phyloP scores from a whole-genome alignment of 768 basidiomycete species.

The Agrocybe praecox region DNA sequence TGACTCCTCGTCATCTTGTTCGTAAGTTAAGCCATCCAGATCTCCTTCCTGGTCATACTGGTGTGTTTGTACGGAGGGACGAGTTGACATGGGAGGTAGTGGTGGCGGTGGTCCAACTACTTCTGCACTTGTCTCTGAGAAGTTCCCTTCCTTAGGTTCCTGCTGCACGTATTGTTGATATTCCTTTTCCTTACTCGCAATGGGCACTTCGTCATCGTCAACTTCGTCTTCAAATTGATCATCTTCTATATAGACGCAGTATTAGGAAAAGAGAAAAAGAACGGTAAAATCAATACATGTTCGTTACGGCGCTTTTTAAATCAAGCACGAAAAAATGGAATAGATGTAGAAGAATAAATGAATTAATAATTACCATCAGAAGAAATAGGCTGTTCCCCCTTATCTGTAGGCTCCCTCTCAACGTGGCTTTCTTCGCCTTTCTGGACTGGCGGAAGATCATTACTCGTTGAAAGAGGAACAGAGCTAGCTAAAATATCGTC shows the following conservation, averaged over 20 bases:
- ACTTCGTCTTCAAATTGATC: constrained; percentile 15
- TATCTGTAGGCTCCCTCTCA: constrained; percentile 8
- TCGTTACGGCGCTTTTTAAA: not conserved
- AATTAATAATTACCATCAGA: constrained; percentile 37
- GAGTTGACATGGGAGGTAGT: not conserved
- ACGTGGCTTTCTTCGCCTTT: constrained; percentile 1
- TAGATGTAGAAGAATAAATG: constrained; percentile 16
- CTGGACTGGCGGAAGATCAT: too few relatives aligned
- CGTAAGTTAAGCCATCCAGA: not conserved
- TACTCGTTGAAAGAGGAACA: not conserved
- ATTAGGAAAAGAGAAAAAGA: constrained; percentile 8
- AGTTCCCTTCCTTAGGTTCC: not conserved
- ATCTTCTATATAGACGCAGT: constrained; percentile 18
- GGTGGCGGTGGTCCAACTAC: not conserved
- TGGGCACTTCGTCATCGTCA: not conserved
- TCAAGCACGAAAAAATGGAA: not conserved
- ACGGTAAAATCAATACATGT: not conserved
- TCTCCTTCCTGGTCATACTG: constrained; percentile 13
- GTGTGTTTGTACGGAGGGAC: constrained; percentile 10
- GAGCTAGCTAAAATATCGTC: not conserved
- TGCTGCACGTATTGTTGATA: not conserved
- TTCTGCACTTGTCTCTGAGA: not conserved
- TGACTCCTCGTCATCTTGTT: constrained; percentile 11
- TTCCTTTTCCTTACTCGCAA: constrained; percentile 5
- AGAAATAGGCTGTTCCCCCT: constrained; percentile 9